Percentiles rank a stretch among this genome's conserved stretches.
phyloP scores from a whole-genome alignment of 345 rosid genomes.

The Noccaea bulbosa region DNA sequence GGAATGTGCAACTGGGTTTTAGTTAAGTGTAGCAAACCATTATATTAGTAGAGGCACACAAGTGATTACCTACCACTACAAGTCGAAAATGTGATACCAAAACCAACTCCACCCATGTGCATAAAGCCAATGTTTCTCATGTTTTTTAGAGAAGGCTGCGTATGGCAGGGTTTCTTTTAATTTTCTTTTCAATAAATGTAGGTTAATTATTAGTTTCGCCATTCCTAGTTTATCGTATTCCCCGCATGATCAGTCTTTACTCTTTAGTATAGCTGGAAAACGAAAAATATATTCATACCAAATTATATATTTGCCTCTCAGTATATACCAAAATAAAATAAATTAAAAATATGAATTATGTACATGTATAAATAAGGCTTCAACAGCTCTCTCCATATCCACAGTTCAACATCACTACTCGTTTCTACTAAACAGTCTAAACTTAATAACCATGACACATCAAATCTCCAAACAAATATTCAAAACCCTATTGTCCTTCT shows the following conservation, averaged over 20 bases:
- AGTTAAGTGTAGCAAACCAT: neutral
- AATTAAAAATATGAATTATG: neutral
- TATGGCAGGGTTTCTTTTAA: neutral
- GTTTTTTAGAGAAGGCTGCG: neutral
- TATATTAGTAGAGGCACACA: neutral
- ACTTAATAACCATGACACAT: neutral
- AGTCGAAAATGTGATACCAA: neutral
- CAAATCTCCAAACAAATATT: neutral
- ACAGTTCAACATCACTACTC: neutral
- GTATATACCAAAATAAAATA: neutral
- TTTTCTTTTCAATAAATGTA: neutral
- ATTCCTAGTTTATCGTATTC: neutral
- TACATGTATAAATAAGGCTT: constrained; percentile 6
- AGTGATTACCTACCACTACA: neutral
- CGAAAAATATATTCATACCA: neutral
- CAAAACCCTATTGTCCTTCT: neutral
- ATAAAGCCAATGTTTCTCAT: neutral
- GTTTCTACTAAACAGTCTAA: neutral
- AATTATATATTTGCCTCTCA: neutral
- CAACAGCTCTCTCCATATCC: neutral
- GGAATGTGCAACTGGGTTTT: neutral
- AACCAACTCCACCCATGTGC: too few relatives aligned
- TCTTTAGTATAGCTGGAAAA: too few relatives aligned
- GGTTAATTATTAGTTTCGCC: neutral
- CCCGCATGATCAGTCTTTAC: neutral